Conservation (phyloP, 2,329 filamentous ascomycete genomes). For the Paracamarosporium sp. region DNA sequence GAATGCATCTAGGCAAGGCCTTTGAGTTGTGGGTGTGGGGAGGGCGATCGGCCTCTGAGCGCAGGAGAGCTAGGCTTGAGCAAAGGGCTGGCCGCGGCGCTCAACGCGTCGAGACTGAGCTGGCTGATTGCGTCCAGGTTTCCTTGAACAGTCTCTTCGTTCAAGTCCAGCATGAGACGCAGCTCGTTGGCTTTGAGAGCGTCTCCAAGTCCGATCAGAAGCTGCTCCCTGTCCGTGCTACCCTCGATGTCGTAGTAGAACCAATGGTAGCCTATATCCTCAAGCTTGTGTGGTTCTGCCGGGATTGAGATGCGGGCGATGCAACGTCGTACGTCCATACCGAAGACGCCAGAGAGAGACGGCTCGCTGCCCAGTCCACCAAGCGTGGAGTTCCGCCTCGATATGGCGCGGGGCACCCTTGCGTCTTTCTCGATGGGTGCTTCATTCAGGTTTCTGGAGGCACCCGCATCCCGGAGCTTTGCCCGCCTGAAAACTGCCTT, state of each 20-base stretch:
- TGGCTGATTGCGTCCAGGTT: constrained; percentile 46
- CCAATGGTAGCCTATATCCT: constrained; percentile 42
- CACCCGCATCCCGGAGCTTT: constrained; percentile 43
- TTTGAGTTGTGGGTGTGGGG: constrained; percentile 34
- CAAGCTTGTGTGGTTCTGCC: constrained; percentile 39
- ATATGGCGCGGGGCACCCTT: constrained; percentile 38
- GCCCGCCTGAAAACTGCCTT: constrained; percentile 46
- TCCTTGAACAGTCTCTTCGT: constrained; percentile 42
- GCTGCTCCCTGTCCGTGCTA: constrained; percentile 37
- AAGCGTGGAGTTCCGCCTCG: constrained; percentile 33
- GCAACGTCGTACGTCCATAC: constrained; percentile 43
- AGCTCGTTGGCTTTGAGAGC: constrained; percentile 44
- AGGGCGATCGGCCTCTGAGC: constrained; percentile 40
- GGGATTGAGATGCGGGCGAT: constrained; percentile 39
- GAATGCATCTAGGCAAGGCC: constrained; percentile 2
- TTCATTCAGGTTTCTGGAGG: constrained; percentile 42
- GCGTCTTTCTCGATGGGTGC: constrained; percentile 39
- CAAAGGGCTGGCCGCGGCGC: constrained; percentile 44
- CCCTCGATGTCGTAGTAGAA: constrained; percentile 39
- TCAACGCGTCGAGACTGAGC: constrained; percentile 44
- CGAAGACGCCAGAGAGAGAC: constrained; percentile 44
- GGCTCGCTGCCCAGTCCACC: constrained; percentile 38
- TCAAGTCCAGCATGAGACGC: constrained; percentile 44
- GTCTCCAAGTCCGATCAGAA: constrained; percentile 43
- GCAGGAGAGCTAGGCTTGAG: constrained; percentile 43